Conservation (phyloP, 345 rosid species). For the Citrus sp. region DNA sequence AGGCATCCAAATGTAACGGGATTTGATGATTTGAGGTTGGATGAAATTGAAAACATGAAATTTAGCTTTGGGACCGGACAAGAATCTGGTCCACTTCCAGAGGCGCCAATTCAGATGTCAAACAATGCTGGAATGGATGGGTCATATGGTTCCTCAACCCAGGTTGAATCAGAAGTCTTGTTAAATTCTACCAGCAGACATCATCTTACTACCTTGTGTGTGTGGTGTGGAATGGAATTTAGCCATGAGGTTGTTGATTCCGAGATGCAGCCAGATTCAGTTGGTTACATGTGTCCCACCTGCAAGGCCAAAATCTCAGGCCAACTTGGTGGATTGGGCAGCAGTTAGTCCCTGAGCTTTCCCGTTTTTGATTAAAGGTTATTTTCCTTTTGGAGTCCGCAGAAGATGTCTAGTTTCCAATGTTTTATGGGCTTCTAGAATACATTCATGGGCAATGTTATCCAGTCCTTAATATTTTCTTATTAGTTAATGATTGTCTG, state of each 20-base stretch:
- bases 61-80: constrained; percentile 29
- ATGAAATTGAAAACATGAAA: constrained; percentile 42
- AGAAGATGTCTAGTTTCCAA: not conserved
- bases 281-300: constrained; percentile 65
- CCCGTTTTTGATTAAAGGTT: constrained; percentile 2
- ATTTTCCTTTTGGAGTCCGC: not conserved
- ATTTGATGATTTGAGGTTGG: constrained; percentile 47
- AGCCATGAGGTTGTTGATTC: constrained; percentile 29
- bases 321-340: constrained; percentile 23
- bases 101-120: constrained; percentile 29
- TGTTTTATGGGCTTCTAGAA: not conserved
- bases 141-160: constrained; percentile 27
- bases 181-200: constrained; percentile 18
- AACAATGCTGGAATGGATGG: constrained; percentile 26
- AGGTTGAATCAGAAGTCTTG: constrained; percentile 35
- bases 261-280: constrained; percentile 56
- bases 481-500: too few relatives aligned
- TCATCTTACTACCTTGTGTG: constrained; percentile 29
- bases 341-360: constrained; percentile 6
- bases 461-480: too few relatives aligned
- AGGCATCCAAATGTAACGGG: constrained; percentile 26
- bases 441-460: too few relatives aligned
- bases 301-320: constrained; percentile 64
- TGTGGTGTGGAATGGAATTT: not conserved
- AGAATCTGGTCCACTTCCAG: constrained; percentile 28